Evolutionary conservation across 192 early-diverging fungal species (phyloP), one percentile per base, ranked within the genome.

Genomic region (Mortierella claussenii): DNA sequence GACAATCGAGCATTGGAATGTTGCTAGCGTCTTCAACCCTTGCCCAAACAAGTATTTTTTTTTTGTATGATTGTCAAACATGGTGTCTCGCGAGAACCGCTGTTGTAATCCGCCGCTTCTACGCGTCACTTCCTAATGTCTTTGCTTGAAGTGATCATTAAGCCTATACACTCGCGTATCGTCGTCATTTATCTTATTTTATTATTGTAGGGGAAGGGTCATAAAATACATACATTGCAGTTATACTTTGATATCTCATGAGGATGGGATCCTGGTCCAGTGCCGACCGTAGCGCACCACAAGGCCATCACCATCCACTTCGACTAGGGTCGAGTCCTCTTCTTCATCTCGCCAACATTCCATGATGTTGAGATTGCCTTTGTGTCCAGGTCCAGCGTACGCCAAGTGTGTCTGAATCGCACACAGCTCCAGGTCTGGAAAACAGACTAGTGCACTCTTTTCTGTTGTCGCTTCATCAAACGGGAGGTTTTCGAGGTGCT

Each of bases 291-390:
- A 64, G 40, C 69, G 55, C 7, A 65, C 56, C 13, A 65, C 69
- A 42, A 74, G 48, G 45, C 62, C 69, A 46, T 74, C 69, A 4
- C 55, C 48, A 27, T 68, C 65, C 15, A 68, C 55, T 43, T 68
- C 55, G 18, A 51, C 48, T 32, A 68, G 20, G 21, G 37, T 63
- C 33, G 53, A 71, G 26, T 63, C 60, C 4, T 63, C 69, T 31
- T 71, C 60, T 9, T 62, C 69, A 15, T 74, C 62, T 48, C 63
- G 55, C 69, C 62, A 74, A 48, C 69, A 74, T 44, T 74, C 69
- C 17, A 74, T 42, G 17, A 65, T 17, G 45, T 45, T 59, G 37
- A 65, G 31, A 23, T 63, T 63, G 6, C 15, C 13, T 17, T 56
- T 62, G 30, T 55, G 69, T 23, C 69, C 55, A 13, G 55, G 61